Evolutionary conservation across 257 asterid genomes (phyloP).

Genomic region (Ilex asprella): DNA sequence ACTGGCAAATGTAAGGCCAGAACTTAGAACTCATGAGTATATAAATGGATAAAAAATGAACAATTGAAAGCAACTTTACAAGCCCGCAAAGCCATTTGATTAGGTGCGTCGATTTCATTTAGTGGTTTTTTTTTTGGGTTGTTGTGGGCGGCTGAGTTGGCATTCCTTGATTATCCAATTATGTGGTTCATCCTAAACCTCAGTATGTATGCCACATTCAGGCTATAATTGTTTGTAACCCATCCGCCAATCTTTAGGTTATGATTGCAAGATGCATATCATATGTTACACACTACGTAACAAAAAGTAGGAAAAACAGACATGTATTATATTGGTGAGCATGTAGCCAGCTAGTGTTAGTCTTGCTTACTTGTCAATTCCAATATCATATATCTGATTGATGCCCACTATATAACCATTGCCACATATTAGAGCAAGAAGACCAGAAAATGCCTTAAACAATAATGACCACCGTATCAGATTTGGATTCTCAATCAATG

Average conservation of each 20-base stretch:
- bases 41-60: too few relatives aligned
- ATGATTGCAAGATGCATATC: conserved; percentile 8
- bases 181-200: too few relatives aligned
- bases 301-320: conserved; percentile 1
- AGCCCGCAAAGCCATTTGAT: too few relatives aligned
- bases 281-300: background rate
- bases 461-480: conserved; percentile 85
- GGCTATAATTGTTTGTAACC: too few relatives aligned
- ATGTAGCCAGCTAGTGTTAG: background rate
- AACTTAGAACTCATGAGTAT: too few relatives aligned
- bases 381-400: conserved; percentile 96
- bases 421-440: conserved; percentile 88
- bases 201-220: too few relatives aligned
- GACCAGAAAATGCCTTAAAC: conserved; percentile 79
- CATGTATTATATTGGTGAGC: background rate
- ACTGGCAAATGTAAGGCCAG: background rate
- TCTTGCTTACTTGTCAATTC: conserved; percentile 91
- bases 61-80: too few relatives aligned
- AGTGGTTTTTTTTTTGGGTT: too few relatives aligned
- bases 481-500: conserved; percentile 86
- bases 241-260: background rate
- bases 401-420: conserved; percentile 96
- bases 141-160: too few relatives aligned
- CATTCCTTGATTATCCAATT: too few relatives aligned
- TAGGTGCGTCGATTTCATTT: too few relatives aligned